Evolutionary conservation across 106 monocot genomes (phyloP).

Genomic region (Acanthochlamys bracteata): DNA sequence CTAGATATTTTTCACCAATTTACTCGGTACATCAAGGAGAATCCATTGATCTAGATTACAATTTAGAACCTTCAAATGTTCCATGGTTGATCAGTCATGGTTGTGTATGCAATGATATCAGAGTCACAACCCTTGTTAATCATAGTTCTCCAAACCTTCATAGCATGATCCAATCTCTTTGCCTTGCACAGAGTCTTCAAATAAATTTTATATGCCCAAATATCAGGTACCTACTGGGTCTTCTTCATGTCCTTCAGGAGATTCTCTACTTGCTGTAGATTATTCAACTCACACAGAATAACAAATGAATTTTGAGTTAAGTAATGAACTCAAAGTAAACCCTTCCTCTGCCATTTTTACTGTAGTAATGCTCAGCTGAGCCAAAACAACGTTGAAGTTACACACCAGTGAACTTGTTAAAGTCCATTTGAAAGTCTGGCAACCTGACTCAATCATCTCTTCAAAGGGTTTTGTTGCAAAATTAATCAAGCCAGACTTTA

Average conservation of each 20-base stretch:
- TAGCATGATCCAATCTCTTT: slow-evolving; percentile 46
- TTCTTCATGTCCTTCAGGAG: slow-evolving; percentile 60
- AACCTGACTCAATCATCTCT: slow-evolving; percentile 65
- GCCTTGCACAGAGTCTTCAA: slow-evolving; percentile 61
- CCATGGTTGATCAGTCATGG: slow-evolving; percentile 58
- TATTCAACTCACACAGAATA: slow-evolving; percentile 37
- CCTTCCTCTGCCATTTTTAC: slow-evolving; percentile 42
- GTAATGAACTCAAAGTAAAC: slow-evolving; percentile 69
- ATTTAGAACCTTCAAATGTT: slow-evolving; percentile 25
- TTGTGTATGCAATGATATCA: slow-evolving; percentile 75
- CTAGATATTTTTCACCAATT: no score
- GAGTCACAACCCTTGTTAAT: slow-evolving; percentile 41
- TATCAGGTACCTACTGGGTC: slow-evolving; percentile 58
- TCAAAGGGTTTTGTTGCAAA: slow-evolving; percentile 56
- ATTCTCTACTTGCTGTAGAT: slow-evolving; percentile 39
- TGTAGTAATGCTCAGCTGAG: slow-evolving; percentile 58
- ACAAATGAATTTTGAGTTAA: slow-evolving; percentile 84
- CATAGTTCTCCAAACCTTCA: slow-evolving; percentile 51
- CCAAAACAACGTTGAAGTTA: slow-evolving; percentile 51
- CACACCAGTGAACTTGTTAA: slow-evolving; percentile 82
- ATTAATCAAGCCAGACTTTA: slow-evolving; percentile 49
- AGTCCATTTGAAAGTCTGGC: slow-evolving; percentile 72
- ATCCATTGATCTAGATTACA: slow-evolving; percentile 57
- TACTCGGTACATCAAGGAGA: no score
- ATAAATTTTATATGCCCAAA: slow-evolving; percentile 92